phyloP scores from a whole-genome alignment of 2,329 filamentous ascomycete genomes.

The Xylaria sp. region DNA sequence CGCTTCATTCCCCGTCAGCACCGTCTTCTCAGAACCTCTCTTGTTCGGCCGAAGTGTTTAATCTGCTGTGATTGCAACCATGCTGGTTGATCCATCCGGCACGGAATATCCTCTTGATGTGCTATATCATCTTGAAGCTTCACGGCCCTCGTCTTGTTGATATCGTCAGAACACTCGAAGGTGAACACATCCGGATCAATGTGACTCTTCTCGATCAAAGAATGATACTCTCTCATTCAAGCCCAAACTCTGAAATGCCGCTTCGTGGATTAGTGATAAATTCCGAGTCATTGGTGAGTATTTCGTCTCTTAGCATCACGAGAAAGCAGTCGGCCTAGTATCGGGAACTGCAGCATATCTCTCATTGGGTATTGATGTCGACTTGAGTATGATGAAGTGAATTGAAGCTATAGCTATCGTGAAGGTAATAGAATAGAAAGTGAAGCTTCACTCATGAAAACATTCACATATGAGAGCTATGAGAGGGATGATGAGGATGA shows the following conservation, averaged over 20 bases:
- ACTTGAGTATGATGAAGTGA: background rate
- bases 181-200: background rate
- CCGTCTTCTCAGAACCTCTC: too few species aligned
- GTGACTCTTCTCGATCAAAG: background rate
- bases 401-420: background rate
- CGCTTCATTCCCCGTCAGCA: too few species aligned
- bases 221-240: background rate
- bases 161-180: background rate
- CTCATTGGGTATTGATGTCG: background rate
- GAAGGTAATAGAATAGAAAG: background rate
- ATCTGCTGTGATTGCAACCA: too few species aligned
- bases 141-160: too few species aligned
- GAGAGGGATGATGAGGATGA: background rate
- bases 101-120: too few species aligned
- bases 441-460: background rate
- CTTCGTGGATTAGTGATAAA: background rate
- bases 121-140: too few species aligned
- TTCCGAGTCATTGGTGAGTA: background rate
- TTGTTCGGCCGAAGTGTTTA: too few species aligned
- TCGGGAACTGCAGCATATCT: background rate
- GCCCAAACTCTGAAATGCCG: background rate
- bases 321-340: background rate
- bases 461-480: too few species aligned
- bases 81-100: too few species aligned
- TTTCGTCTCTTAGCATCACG: background rate